Evolutionary conservation across 78 protist genomes (phyloP), one percentile per base, ranked within the genome.

Genomic region (Emiliania huxleyi): DNA sequence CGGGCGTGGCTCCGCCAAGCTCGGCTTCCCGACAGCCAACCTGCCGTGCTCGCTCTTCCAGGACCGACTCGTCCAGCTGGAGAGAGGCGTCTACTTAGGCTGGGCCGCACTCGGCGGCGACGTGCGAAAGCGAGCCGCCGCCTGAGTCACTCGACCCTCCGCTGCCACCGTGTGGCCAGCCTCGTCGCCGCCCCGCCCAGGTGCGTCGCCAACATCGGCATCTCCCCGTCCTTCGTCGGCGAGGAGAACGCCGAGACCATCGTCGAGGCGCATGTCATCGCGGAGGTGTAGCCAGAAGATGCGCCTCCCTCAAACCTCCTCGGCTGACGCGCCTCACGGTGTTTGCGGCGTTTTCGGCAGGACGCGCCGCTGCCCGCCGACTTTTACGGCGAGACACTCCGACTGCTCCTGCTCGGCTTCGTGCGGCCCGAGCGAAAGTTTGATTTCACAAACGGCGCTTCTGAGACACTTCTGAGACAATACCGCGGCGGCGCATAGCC

Each of bases 21-120:
- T 81, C 25, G 89, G 89, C 48, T 1, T 44, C 8, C 89, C 89
- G 22, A 81, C 89, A 6, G 89, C 89, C 56, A 81, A 81, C 89
- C 19, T 81, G 40, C 55, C 38, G 35, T 44, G 52, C 49, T 25
- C 55, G 25, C 49, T 29, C 55, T 81, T 81, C 38, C 49, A 44
- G 40, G 29, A 21, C 25, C 26, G 0, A 40, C 89, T 81, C 55
- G 26, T 1, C 18, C 33, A 22, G 33, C 49, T 81, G 26, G 35
- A 21, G 22, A 33, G 29, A 4, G 89, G 89, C 55, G 85, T 71
- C 40, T 71, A 71, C 81, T 2, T 35, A 8, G 81, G 81, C 18
- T 71, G 81, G 81, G 81, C 81, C 1, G 81, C 12, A 15, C n/a
- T 71, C 26, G 29, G 87, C 35, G 87, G 49, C n/a, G n/a, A 0